Evolutionary conservation across 2,329 filamentous ascomycete genomes (phyloP).

Genomic region (Neodidymelliopsis sp.): DNA sequence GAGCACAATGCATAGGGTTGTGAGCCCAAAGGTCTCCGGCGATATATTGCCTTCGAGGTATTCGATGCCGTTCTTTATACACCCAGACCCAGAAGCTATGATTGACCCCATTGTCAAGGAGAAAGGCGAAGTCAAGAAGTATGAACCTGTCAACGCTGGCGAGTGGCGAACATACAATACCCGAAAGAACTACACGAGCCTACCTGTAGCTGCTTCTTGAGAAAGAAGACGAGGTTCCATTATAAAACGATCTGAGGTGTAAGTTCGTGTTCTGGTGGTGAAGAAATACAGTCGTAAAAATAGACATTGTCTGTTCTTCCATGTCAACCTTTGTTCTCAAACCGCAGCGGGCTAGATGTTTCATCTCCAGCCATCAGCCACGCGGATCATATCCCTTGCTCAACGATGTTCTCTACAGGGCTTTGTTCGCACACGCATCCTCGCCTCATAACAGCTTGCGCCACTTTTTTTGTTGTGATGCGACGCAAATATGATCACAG

Average conservation of each 20-base stretch:
- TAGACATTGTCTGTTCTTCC: not conserved
- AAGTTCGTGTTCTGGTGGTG: too few species aligned
- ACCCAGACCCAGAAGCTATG: conserved; percentile 45
- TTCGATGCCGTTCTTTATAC: conserved; percentile 51
- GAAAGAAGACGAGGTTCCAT: too few species aligned
- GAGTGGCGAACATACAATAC: conserved; percentile 48
- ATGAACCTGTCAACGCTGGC: conserved; percentile 46
- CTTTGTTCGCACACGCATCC: conserved; percentile 26
- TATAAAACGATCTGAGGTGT: too few species aligned
- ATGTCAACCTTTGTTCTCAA: not conserved
- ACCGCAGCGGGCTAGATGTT: conserved; percentile 11
- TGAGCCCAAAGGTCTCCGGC: conserved; percentile 35
- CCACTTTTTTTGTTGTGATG: not conserved
- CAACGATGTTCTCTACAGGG: not conserved
- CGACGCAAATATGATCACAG: not conserved
- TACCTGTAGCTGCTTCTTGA: conserved; percentile 7
- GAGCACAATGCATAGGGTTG: conserved; percentile 49
- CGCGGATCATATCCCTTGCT: conserved; percentile 15
- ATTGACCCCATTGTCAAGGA: conserved; percentile 47
- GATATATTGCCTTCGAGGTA: conserved; percentile 44
- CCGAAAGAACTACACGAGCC: conserved; percentile 32
- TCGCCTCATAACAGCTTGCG: conserved; percentile 16
- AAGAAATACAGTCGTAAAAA: too few species aligned
- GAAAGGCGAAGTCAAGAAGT: conserved; percentile 45
- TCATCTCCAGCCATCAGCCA: conserved; percentile 10